Conservation (phyloP, 2,329 filamentous ascomycete species). For the Scopulariopsis brevicaulis region DNA sequence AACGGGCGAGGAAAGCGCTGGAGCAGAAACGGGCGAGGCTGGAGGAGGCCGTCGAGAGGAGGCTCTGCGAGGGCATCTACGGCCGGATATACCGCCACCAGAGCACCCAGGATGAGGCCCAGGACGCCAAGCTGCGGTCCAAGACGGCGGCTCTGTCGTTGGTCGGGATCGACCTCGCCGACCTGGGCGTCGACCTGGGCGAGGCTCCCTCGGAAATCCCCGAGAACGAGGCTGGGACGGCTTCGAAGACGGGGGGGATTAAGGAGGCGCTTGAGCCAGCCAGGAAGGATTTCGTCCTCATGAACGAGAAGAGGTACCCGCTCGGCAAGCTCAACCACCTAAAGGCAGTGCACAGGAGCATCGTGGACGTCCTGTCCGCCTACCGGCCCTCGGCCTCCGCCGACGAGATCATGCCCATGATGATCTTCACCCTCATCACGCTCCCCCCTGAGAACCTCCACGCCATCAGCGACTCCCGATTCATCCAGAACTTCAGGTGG, state of each 20-base stretch:
- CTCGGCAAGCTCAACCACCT: conserved; percentile 84
- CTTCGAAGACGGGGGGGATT: conserved; percentile 55
- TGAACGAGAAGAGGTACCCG: conserved; percentile 78
- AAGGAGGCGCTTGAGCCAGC: conserved; percentile 62
- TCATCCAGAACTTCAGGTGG: conserved; percentile 85
- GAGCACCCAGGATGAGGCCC: conserved; percentile 84
- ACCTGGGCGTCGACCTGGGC: conserved; percentile 69
- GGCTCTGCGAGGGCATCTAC: conserved; percentile 77
- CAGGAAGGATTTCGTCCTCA: conserved; percentile 56
- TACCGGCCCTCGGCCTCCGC: conserved; percentile 75
- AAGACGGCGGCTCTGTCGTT: conserved; percentile 83
- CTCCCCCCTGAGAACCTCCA: conserved; percentile 76
- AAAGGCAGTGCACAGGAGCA: conserved; percentile 81
- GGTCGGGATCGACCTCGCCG: conserved; percentile 81
- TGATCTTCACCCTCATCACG: conserved; percentile 93
- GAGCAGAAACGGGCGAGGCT: conserved; percentile 67
- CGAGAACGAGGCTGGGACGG: conserved; percentile 44
- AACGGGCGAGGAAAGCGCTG: conserved; percentile 64
- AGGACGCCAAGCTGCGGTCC: conserved; percentile 88
- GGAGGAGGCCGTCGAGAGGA: conserved; percentile 85
- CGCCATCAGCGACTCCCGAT: conserved; percentile 87
- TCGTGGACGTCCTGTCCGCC: conserved; percentile 71
- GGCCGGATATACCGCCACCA: conserved; percentile 82
- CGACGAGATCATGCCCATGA: conserved; percentile 91
- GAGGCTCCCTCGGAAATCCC: conserved; percentile 28